A percentile compares a stretch with the other conserved stretches of the same genome.
Conservation (phyloP, 306 rosid species). For the Prunus padus region DNA sequence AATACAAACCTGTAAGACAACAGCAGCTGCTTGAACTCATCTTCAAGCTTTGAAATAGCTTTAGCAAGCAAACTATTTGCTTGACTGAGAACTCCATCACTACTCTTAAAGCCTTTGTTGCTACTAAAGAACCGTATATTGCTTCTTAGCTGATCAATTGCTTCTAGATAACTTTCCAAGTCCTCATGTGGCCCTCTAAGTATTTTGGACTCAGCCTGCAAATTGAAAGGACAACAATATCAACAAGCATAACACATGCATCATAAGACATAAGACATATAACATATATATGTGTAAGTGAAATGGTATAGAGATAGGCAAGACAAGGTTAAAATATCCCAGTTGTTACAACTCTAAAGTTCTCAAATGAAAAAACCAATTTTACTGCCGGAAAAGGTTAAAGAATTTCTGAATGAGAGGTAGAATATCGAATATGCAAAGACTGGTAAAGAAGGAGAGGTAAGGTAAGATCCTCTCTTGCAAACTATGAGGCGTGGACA, state of each 20-base stretch:
- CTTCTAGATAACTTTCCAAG: slow-evolving; percentile 84
- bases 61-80: slow-evolving; percentile 69
- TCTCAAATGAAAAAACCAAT: not conserved
- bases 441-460: not conserved
- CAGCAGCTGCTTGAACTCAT: slow-evolving; percentile 74
- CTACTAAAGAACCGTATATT: slow-evolving; percentile 74
- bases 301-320: not conserved
- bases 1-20: slow-evolving; percentile 71
- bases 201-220: slow-evolving; percentile 79
- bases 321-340: not conserved
- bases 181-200: slow-evolving; percentile 89
- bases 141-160: slow-evolving; percentile 79
- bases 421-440: not conserved
- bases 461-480: not conserved
- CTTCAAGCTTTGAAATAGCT: slow-evolving; percentile 91
- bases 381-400: not conserved
- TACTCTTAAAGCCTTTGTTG: slow-evolving; percentile 64
- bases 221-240: slow-evolving; percentile 19
- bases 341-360: slow-evolving; percentile 4
- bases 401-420: not conserved
- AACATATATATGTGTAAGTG: not conserved
- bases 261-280: slow-evolving; percentile 4
- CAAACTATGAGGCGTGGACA: not conserved
- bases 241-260: slow-evolving; percentile 2
- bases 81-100: slow-evolving; percentile 64